Conservation (phyloP, 176 grass and related monocot species). For the Thinopyrum elongatum region DNA sequence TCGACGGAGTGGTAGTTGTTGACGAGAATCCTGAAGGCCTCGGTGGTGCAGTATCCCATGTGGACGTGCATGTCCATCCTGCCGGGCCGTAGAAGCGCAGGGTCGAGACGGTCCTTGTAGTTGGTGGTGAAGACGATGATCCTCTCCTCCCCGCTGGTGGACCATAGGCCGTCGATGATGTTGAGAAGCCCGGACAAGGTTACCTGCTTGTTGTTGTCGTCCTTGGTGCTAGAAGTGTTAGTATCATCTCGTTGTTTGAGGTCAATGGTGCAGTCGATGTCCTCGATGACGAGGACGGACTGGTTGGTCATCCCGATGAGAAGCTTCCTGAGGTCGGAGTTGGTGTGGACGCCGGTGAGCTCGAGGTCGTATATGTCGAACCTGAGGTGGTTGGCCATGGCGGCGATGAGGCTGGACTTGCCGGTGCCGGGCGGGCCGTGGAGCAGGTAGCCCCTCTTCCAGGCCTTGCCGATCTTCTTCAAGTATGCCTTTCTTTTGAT, state of each 20-base stretch:
- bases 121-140: conserved; percentile 61
- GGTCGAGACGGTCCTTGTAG: conserved; percentile 13
- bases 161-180: conserved; percentile 41
- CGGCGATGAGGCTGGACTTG: conserved; percentile 50
- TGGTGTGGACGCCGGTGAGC: conserved; percentile 43
- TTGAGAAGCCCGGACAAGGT: conserved; percentile 57
- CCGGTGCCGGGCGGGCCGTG: conserved; percentile 29
- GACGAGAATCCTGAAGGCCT: conserved; percentile 41
- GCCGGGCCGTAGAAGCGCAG: conserved; percentile 42
- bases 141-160: conserved; percentile 25
- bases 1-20: conserved; percentile 42
- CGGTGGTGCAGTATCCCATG: conserved; percentile 43
- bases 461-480: neutral
- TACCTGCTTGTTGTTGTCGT: neutral
- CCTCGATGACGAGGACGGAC: conserved; percentile 67
- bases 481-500: neutral
- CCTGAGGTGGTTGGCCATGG: conserved; percentile 49
- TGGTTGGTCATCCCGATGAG: conserved; percentile 23
- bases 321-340: conserved; percentile 48
- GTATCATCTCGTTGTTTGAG: neutral
- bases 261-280: conserved; percentile 40
- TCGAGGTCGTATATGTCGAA: conserved; percentile 35
- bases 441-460: conserved; percentile 48
- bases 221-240: neutral
- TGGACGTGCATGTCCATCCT: conserved; percentile 67